Base-by-base conservation (phyloP, 106 monocot species). In the Platanthera guangdongensis region DNA sequence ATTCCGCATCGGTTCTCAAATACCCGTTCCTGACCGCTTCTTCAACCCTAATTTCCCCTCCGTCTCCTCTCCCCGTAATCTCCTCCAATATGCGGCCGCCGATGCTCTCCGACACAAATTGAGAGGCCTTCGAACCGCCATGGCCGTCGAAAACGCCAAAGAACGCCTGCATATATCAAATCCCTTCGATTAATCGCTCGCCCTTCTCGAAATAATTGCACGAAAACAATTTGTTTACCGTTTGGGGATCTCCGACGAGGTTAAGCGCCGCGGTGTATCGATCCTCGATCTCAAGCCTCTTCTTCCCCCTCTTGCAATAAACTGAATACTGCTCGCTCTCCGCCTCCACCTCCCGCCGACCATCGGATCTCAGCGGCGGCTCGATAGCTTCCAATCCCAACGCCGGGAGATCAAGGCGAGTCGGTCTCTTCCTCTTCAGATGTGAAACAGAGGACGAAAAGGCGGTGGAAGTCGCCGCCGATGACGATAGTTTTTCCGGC, bases 131-230 rank as follows among this genome's bases (percentile, higher is more conserved):
- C 49, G 86, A 60, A 0, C 97, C 97, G 14, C 89, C 87, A 80
- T 97, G 97, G 19, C 97, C 97, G 51, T 97, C 97, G 65, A 94
- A 97, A 60, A 97, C 81, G 8, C 93, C 97, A 79, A 97, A 97
- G 55, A 94, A 91, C 9, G 91, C 91, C 97, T 97, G 85, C 16
- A 84, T 46, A 52, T 19, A 62, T 11, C 15, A 21, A 51, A 51
- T 22, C n/a, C 47, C 70, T 47, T 70, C 16, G 47, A 70, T 70
- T n/a, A 9, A 48, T 47, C 4, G 39, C 39, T 3, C n/a, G 16
- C 25, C 25, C 25, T 47, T 70, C 47, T 0, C 32, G 47, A 67
- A 70, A 70, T 47, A 1, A 4, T 16, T n/a, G 7, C 39, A 39
- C 39, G 39, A 39, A 39, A 39, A 16, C 9, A 8, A 28, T 30